These are phyloP conservation scores for Phytophthora megakarya DNA, from an alignment of 352 stramenopile genomes.

Conservation along the genomic window DNA sequence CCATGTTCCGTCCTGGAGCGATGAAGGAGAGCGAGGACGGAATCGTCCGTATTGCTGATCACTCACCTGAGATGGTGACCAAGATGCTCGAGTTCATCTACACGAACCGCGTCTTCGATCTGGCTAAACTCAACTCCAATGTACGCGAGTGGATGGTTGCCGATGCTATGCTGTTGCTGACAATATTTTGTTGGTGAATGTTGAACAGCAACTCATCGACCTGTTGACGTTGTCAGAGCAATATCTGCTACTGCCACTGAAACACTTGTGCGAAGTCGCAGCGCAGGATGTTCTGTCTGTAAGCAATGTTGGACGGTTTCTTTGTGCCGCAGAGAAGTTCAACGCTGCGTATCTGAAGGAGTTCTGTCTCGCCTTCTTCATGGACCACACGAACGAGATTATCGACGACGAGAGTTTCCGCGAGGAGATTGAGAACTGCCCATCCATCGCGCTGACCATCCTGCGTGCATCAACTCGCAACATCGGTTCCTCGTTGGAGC, in stretches of 20 bases:
- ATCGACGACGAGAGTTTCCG: conserved; percentile 85
- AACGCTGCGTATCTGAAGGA: conserved; percentile 86
- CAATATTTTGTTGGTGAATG: conserved; percentile 15
- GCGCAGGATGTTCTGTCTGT: conserved; percentile 72
- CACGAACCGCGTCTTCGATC: conserved; percentile 86
- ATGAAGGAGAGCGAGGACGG: conserved; percentile 87
- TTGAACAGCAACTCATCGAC: conserved; percentile 80
- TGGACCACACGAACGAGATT: conserved; percentile 76
- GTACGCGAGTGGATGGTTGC: conserved; percentile 38
- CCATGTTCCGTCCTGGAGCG: conserved; percentile 85
- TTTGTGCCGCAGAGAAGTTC: conserved; percentile 84
- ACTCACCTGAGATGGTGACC: conserved; percentile 81
- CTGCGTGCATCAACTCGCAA: conserved; percentile 63
- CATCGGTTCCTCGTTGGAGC: conserved; percentile 36
- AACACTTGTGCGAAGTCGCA: conserved; percentile 79
- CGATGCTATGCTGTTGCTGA: not conserved
- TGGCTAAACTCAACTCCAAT: conserved; percentile 73
- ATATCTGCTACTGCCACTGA: conserved; percentile 76
- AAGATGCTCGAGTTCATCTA: conserved; percentile 95
- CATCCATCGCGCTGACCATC: conserved; percentile 77
- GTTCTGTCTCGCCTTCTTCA: conserved; percentile 80
- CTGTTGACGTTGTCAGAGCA: conserved; percentile 82
- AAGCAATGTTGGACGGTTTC: conserved; percentile 76
- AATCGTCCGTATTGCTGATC: conserved; percentile 82
- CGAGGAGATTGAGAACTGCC: conserved; percentile 80